Percentiles rank a stretch among this genome's conserved stretches.
These are phyloP conservation scores for Oldenlandia corymbosa DNA, from an alignment of 257 asterid genomes.

Conservation along the genomic window DNA sequence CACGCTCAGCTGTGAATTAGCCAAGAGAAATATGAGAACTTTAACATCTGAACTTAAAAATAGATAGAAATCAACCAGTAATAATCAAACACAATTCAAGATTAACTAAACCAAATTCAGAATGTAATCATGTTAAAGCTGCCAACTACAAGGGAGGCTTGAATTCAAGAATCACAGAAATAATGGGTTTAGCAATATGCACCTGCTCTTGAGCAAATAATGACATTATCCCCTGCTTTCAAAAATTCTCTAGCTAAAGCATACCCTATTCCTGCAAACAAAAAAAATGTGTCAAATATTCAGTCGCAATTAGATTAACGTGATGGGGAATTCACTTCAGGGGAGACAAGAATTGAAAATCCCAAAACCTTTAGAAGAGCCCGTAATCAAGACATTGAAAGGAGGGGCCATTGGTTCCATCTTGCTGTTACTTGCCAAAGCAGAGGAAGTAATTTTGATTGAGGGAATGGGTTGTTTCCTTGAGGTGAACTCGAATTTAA, in stretches of 20 bases:
- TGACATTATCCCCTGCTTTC: slow-evolving; percentile 82
- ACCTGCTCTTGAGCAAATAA: slow-evolving; percentile 93
- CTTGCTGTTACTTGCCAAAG: slow-evolving; percentile 5
- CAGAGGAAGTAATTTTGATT: slow-evolving; percentile 20
- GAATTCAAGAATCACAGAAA: not conserved
- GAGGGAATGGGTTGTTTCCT: slow-evolving; percentile 12
- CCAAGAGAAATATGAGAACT: not conserved
- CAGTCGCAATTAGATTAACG: not conserved
- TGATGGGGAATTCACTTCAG: not conserved
- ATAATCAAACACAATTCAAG: no score
- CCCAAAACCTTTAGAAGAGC: slow-evolving; percentile 66
- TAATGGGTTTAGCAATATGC: not conserved
- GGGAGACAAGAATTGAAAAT: not conserved
- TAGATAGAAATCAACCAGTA: not conserved
- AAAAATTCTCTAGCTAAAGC: slow-evolving; percentile 90
- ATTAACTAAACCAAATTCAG: not conserved
- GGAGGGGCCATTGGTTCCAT: slow-evolving; percentile 73
- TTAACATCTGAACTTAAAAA: not conserved
- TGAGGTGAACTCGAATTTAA: slow-evolving; percentile 12
- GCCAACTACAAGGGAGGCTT: not conserved
- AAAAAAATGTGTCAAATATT: not conserved
- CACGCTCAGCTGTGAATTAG: slow-evolving; percentile 63
- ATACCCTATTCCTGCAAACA: slow-evolving; percentile 75
- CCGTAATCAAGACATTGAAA: slow-evolving; percentile 76
- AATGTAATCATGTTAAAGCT: not conserved